phyloP scores from a whole-genome alignment of 768 basidiomycete species.

The Xerocomus brunneocitrinus region DNA sequence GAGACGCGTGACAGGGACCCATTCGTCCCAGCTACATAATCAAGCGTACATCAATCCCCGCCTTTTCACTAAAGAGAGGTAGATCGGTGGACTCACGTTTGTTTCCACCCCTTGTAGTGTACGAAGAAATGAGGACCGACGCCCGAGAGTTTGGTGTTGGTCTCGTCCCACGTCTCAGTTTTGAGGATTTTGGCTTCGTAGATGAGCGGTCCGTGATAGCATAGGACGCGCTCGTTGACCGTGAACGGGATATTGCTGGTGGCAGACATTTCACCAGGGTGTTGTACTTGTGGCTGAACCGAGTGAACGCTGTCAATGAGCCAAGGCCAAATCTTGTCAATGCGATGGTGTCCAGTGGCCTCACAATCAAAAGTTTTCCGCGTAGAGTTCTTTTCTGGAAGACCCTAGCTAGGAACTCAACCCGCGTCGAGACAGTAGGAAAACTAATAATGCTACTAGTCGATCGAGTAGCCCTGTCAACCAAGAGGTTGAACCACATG shows the following conservation, averaged over 20 bases:
- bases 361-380: no score
- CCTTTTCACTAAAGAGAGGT: background rate
- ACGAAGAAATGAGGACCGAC: slow-evolving; percentile 87
- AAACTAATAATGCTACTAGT: no score
- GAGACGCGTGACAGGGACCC: slow-evolving; percentile 79
- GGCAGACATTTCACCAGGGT: background rate
- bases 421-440: no score
- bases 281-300: no score
- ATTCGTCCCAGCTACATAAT: slow-evolving; percentile 85
- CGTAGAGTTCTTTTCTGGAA: no score
- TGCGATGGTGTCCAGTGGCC: no score
- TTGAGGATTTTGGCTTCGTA: slow-evolving; percentile 94
- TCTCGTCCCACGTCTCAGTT: slow-evolving; percentile 58
- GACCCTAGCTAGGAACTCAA: no score
- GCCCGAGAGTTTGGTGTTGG: slow-evolving; percentile 51
- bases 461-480: no score
- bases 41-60: background rate
- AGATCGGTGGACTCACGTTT: slow-evolving; percentile 59
- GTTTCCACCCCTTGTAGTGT: slow-evolving; percentile 99
- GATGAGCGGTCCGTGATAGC: slow-evolving; percentile 92
- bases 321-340: no score
- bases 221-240: slow-evolving; percentile 76
- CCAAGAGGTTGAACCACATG: no score
- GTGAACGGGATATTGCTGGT: slow-evolving; percentile 35
- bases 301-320: no score